Conservation (phyloP, 1,139 yeast genomes). For the Debaryomycetaceae sp. region DNA sequence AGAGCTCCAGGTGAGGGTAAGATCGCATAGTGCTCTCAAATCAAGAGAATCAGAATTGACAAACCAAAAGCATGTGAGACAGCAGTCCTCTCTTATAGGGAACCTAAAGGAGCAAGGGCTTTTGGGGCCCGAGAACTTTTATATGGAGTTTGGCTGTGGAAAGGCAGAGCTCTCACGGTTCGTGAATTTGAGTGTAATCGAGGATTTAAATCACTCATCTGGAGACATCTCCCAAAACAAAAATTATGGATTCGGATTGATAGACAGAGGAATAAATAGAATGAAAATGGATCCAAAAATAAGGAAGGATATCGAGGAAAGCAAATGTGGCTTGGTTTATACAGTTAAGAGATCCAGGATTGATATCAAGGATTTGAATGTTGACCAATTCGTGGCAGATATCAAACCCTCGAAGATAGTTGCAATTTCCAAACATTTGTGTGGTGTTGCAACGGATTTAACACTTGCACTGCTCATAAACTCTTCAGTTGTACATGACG, state of each 20-base stretch:
- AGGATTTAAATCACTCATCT: conserved; percentile 17
- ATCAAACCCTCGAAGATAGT: conserved; percentile 30
- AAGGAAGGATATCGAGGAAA: conserved; percentile 37
- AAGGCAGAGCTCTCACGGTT: conserved; percentile 79
- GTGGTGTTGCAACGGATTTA: conserved; percentile 92
- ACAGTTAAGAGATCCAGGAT: conserved; percentile 54
- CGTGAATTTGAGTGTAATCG: conserved; percentile 47
- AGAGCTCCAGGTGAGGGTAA: conserved; percentile 12
- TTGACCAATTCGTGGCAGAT: conserved; percentile 44
- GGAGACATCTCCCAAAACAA: not conserved
- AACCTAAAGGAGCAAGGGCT: conserved; percentile 50
- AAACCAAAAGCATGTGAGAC: conserved; percentile 73
- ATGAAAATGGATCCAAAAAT: conserved; percentile 77
- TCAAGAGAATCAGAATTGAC: conserved; percentile 43
- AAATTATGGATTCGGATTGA: conserved; percentile 50
- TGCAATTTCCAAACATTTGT: conserved; percentile 80
- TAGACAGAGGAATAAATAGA: conserved; percentile 77
- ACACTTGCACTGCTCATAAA: conserved; percentile 66
- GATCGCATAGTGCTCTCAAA: conserved; percentile 29
- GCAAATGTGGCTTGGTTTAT: conserved; percentile 18
- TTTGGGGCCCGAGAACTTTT: conserved; percentile 34
- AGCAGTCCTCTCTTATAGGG: conserved; percentile 78
- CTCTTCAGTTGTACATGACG: conserved; percentile 20
- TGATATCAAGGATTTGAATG: conserved; percentile 73
- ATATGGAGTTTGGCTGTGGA: conserved; percentile 88